Evolutionary conservation across 176 grass and related monocot genomes (phyloP), one percentile per base, ranked within the genome.

Genomic region (Zoysia pacifica): DNA sequence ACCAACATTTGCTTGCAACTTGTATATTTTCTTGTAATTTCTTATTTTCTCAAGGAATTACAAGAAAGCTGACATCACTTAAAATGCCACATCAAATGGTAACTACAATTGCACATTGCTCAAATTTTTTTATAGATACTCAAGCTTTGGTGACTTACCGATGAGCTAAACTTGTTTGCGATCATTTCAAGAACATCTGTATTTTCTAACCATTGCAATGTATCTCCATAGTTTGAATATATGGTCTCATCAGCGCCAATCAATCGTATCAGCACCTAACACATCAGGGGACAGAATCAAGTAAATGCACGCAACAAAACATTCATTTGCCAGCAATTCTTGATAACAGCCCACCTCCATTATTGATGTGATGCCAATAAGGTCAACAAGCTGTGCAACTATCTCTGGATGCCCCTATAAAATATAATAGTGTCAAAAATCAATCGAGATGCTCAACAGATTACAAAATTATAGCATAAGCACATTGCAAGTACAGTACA

Each of bases 221-320:
- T 89, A 81, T 99, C 96, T 49, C 69, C 87, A 64, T 92, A 90
- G 75, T 90, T 94, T 38, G 96, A 93, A 79, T 95, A 91, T 94
- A 95, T 95, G 73, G 81, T 86, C 86, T 99, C 96, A 88, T 99
- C 96, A 84, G 96, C 96, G 20, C 92, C 96, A 81, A 95, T 93
- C 78, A 99, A 83, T 62, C 96, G 86, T 73, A 99, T 88, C 55
- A 99, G 81, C 18, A 98, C 92, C 96, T 98, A 88, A 87, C 48
- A 46, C 62, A 84, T 54, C 81, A 62, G 78, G 5, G 82, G 52
- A 62, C 48, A 75, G 12, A 62, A 62, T 90, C 72, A 85, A 72
- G 28, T 58, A 89, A 72, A 58, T 81, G 66, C 44, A 87, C 69
- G 5, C 14, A 60, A 78, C 44, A 51, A 59, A 81, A 55, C 36